phyloP scores from a whole-genome alignment of 768 basidiomycete genomes.

The Xanthoconium purpureum region DNA sequence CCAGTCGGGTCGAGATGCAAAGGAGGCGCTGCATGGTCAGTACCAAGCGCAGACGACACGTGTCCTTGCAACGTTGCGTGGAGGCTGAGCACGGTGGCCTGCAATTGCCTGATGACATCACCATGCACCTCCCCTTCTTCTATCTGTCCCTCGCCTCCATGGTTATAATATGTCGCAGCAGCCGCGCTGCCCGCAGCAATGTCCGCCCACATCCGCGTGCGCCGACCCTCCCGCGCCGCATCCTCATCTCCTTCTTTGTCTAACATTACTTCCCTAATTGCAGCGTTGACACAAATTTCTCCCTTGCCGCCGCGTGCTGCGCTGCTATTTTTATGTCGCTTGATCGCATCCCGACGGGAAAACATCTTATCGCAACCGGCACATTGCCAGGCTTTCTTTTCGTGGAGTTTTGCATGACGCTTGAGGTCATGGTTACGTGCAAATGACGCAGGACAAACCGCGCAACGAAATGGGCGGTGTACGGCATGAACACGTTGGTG shows the following conservation, averaged over 20 bases:
- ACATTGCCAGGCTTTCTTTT: constrained; percentile 71
- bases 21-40: constrained; percentile 30
- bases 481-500: constrained; percentile 67
- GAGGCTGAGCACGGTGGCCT: constrained; percentile 50
- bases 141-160: constrained; percentile 27
- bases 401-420: constrained; percentile 71
- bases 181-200: constrained; percentile 41
- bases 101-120: constrained; percentile 46
- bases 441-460: constrained; percentile 68
- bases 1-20: constrained; percentile 42
- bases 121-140: constrained; percentile 65
- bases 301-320: constrained; percentile 49
- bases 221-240: constrained; percentile 51
- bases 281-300: constrained; percentile 53
- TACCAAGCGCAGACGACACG: constrained; percentile 55
- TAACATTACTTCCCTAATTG: constrained; percentile 58
- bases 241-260: constrained; percentile 38
- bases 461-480: constrained; percentile 65
- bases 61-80: constrained; percentile 55
- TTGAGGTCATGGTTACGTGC: constrained; percentile 78
- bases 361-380: constrained; percentile 72
- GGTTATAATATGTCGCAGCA: constrained; percentile 7
- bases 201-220: constrained; percentile 63
- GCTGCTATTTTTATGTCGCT: constrained; percentile 67
- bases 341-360: constrained; percentile 75